These are phyloP conservation scores for Plantago ovata DNA, from an alignment of 257 asterid species.

Conservation along the genomic window DNA sequence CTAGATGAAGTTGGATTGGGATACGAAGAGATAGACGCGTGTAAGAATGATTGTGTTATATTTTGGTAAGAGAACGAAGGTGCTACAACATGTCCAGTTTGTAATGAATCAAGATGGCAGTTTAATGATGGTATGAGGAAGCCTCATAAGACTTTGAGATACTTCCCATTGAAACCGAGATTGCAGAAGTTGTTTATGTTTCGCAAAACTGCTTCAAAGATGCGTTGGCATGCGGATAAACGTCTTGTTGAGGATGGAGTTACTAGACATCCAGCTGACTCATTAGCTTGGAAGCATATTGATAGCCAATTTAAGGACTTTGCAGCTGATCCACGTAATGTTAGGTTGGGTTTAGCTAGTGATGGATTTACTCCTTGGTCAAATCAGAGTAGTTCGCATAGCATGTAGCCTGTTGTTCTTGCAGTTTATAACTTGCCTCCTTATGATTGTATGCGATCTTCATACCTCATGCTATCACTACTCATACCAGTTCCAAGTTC, in stretches of 20 bases:
- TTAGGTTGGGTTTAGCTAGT: conserved; percentile 5
- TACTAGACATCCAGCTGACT: background rate
- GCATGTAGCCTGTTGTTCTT: conserved; percentile 1
- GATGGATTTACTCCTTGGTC: conserved; percentile 13
- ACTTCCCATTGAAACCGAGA: background rate
- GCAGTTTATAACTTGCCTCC: background rate
- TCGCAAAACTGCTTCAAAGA: background rate
- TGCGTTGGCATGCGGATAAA: background rate
- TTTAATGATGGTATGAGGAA: too few relatives aligned
- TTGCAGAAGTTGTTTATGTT: background rate
- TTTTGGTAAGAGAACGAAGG: too few relatives aligned
- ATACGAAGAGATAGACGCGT: too few relatives aligned
- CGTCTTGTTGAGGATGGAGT: background rate
- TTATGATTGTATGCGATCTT: background rate
- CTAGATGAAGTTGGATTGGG: too few relatives aligned
- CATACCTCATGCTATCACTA: background rate
- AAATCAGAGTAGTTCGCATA: background rate
- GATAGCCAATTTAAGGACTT: too few relatives aligned
- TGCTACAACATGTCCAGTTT: too few relatives aligned
- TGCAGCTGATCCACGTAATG: background rate
- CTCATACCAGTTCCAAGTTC: background rate
- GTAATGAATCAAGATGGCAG: too few relatives aligned
- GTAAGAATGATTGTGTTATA: too few relatives aligned
- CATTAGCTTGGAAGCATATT: background rate
- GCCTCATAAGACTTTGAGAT: background rate